Percentiles rank a stretch among this genome's conserved stretches.
Conservation (phyloP, 306 rosid genomes). For the Dryas octopetala region DNA sequence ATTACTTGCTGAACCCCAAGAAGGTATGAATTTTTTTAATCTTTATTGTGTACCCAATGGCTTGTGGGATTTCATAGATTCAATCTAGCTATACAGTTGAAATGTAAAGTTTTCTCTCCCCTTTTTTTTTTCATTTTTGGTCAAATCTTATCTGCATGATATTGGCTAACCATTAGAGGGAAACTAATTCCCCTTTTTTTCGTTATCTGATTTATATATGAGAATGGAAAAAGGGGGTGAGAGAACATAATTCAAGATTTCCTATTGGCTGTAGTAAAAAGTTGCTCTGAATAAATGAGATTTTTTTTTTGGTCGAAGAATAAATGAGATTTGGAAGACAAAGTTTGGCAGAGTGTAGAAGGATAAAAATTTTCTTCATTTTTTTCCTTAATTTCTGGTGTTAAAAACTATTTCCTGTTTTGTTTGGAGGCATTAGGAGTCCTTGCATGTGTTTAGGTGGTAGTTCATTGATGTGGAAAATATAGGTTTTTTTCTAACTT, state of each 20-base stretch:
- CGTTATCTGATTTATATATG: too few species aligned
- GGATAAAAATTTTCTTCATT: not conserved
- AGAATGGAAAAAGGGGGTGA: too few species aligned
- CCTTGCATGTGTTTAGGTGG: not conserved
- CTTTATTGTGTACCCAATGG: too few species aligned
- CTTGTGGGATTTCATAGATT: not conserved
- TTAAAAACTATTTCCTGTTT: not conserved
- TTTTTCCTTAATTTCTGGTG: not conserved
- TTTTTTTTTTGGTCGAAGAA: too few species aligned
- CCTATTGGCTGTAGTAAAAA: not conserved
- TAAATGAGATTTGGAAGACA: not conserved
- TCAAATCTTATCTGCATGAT: too few species aligned
- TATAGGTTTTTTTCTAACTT: too few species aligned
- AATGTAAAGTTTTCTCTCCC: too few species aligned
- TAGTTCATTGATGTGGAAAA: not conserved
- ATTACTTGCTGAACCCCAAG: slow-evolving; percentile 89
- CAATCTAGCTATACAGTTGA: too few species aligned
- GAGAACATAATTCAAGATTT: too few species aligned
- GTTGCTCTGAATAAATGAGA: not conserved
- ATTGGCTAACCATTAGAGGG: too few species aligned
- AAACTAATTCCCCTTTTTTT: too few species aligned
- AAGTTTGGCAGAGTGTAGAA: not conserved
- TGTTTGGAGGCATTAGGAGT: not conserved
- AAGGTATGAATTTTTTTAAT: slow-evolving; percentile 45
- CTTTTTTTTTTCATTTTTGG: too few species aligned